Evolutionary conservation across 2,329 filamentous ascomycete species (phyloP).

Genomic region (Tolypocladium sp.): DNA sequence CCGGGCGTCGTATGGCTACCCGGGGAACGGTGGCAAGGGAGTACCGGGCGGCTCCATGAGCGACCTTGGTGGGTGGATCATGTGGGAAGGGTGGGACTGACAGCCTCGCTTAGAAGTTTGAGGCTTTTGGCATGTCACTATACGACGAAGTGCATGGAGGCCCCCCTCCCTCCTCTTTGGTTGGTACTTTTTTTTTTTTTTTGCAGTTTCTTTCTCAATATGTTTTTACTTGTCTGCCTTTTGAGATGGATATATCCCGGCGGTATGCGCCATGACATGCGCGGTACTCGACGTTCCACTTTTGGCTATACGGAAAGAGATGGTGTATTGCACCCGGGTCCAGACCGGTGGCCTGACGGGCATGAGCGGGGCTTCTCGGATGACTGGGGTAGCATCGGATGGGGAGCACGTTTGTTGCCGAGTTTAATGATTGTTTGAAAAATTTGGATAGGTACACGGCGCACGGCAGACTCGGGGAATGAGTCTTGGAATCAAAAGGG

Average conservation of each 20-base stretch:
- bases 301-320: background rate
- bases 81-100: conserved; percentile 31
- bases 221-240: background rate
- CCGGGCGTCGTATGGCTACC: conserved; percentile 19
- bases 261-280: background rate
- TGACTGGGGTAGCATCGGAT: background rate
- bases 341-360: background rate
- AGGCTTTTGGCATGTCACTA: background rate
- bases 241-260: background rate
- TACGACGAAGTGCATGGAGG: background rate
- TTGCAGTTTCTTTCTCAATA: too few relatives aligned
- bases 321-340: background rate
- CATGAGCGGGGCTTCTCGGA: background rate
- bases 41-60: conserved; percentile 15
- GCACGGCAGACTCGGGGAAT: background rate
- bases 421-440: background rate
- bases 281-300: background rate
- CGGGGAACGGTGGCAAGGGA: conserved; percentile 14
- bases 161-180: background rate
- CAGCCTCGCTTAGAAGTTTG: background rate
- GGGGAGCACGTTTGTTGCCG: background rate
- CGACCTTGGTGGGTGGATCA: conserved; percentile 24
- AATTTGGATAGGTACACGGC: background rate
- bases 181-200: background rate
- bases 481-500: background rate